Evolutionary conservation across 345 rosid species (phyloP), one percentile per base, ranked within the genome.

Genomic region (Eucalyptus brandiana): DNA sequence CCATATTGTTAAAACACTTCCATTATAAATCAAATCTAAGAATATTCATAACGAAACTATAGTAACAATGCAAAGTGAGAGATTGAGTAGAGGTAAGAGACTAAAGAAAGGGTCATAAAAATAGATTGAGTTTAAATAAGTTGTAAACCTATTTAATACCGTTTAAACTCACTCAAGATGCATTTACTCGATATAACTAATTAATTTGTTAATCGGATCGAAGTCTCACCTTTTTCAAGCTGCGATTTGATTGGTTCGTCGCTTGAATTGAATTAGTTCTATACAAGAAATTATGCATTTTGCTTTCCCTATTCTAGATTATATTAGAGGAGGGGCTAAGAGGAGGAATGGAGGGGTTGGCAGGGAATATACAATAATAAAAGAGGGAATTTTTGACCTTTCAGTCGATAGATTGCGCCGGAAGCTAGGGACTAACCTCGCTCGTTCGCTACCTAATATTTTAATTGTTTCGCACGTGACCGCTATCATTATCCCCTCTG

Each of bases 261-360:
- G 2, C 3, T 6, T 1, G 8, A 28, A 60, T 5, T 6, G 32
- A 60, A 28, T 14, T 6, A 28, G 2, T 60, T 60, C 2, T 0
- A 28, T 3, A 28, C 28, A 18, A 18, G 12, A 26, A 12, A 1
- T 5, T 12, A 6, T 3, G 15, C 17, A 28, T 28, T 60, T 60
- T 28, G 69, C 69, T 60, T 60, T 60, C 32, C 69, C 69, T 28
- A 28, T 60, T 60, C 67, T 12, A 28, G 67, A 60, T 5, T 30
- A 60, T 28, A 8, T 13, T 58, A 26, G 30, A 26, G n/a, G 15
- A 28, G 32, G 42, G 37, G 24, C 65, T 53, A 53, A 53, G 11
- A 24, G 28, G 65, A 58, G 65, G 24, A 24, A 67, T 34, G 76
- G 16, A n/a, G 9, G 42, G 19, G 13, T 5, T 4, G 19, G 76